A percentile compares a stretch with the other conserved stretches of the same genome.
Evolutionary conservation across 257 asterid genomes (phyloP).

Genomic region (Solanum corneliomulleri): DNA sequence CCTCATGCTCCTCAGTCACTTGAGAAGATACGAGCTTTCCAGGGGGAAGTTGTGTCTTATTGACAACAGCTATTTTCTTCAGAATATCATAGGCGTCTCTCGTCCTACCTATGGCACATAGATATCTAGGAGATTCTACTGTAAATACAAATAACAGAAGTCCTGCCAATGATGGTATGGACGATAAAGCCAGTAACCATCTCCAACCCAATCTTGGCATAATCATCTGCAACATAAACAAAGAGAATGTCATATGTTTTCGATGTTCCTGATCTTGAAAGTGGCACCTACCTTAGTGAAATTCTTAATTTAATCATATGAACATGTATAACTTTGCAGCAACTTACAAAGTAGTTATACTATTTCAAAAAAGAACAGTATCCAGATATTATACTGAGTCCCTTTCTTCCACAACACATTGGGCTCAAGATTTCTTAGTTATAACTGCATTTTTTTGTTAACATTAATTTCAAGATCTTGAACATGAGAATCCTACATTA

Average conservation of each 20-base stretch:
- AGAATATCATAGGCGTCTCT: slow-evolving; percentile 32
- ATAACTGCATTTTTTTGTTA: neutral
- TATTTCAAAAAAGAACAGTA: neutral
- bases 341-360: neutral
- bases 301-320: neutral
- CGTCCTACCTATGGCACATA: slow-evolving; percentile 33
- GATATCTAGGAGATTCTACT: slow-evolving; percentile 60
- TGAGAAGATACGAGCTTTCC: slow-evolving; percentile 42
- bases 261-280: neutral
- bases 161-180: slow-evolving; percentile 48
- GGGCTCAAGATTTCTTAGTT: neutral
- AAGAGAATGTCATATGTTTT: neutral
- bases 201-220: slow-evolving; percentile 65
- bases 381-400: neutral
- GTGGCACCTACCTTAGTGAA: neutral
- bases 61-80: slow-evolving; percentile 33
- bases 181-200: slow-evolving; percentile 63
- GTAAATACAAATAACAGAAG: slow-evolving; percentile 39
- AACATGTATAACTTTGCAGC: neutral
- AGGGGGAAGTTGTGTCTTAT: slow-evolving; percentile 37
- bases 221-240: slow-evolving; percentile 21
- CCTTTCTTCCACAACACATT: neutral
- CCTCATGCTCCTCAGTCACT: neutral
- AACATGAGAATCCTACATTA: neutral
- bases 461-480: neutral